Evolutionary conservation across 805 yeast species (phyloP).

Genomic region (Brettanomyces custersianus): DNA sequence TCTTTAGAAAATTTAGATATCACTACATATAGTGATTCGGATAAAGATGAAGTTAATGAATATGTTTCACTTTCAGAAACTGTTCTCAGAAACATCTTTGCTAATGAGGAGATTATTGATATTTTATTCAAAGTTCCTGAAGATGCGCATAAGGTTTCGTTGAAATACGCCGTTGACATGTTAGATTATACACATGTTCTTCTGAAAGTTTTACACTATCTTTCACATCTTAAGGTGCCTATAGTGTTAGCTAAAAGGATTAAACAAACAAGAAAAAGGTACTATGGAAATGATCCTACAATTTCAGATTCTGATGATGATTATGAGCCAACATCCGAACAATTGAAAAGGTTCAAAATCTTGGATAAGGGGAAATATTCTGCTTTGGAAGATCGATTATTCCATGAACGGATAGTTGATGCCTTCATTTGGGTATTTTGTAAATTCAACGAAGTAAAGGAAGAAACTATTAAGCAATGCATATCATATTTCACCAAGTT

Average conservation of each 20-base stretch:
- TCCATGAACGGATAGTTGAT: slow-evolving; percentile 52
- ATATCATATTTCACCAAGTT: slow-evolving; percentile 65
- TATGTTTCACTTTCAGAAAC: slow-evolving; percentile 26
- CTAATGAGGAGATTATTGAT: slow-evolving; percentile 50
- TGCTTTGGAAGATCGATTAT: slow-evolving; percentile 34
- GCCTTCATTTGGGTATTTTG: slow-evolving; percentile 56
- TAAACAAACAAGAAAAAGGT: slow-evolving; percentile 5
- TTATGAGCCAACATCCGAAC: slow-evolving; percentile 18
- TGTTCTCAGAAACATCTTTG: slow-evolving; percentile 51
- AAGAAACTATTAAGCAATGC: slow-evolving; percentile 51
- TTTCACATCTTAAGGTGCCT: slow-evolving; percentile 41
- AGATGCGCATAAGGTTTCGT: slow-evolving; percentile 53
- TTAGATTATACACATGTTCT: slow-evolving; percentile 59
- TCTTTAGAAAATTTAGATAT: slow-evolving; percentile 29
- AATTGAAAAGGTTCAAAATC: slow-evolving; percentile 9
- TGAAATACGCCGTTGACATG: slow-evolving; percentile 48
- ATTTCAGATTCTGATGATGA: slow-evolving; percentile 13
- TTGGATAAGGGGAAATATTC: slow-evolving; percentile 15
- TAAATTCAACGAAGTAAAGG: slow-evolving; percentile 52
- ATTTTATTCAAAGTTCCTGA: slow-evolving; percentile 52
- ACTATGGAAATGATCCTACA: slow-evolving; percentile 16
- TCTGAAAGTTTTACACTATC: slow-evolving; percentile 58
- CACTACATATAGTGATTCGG: slow-evolving; percentile 31
- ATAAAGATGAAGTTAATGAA: slow-evolving; percentile 34
- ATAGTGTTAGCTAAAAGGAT: slow-evolving; percentile 16